Percentiles rank a stretch among this genome's conserved stretches.
Conservation (phyloP, 768 basidiomycete species). For the Wakefieldia striispora region DNA sequence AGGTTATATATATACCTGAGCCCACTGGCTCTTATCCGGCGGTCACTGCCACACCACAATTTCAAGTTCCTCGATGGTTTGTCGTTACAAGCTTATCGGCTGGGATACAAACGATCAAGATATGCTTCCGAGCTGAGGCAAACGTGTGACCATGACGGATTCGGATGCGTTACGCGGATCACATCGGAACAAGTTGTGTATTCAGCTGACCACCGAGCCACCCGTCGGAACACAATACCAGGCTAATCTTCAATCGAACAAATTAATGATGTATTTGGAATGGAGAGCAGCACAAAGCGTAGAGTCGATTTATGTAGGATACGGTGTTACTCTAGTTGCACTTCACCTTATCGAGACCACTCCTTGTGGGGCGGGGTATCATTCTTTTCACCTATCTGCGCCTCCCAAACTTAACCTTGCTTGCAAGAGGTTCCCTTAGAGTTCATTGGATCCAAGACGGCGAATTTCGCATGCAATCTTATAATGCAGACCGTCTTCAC, state of each 20-base stretch:
- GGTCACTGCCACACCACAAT: too few species aligned
- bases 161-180: slow-evolving; percentile 9
- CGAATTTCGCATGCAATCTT: slow-evolving; percentile 10
- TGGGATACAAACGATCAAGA: too few species aligned
- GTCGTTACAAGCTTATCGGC: too few species aligned
- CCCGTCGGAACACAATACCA: slow-evolving; percentile 36
- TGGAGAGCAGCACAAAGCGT: too few species aligned
- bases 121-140: neutral
- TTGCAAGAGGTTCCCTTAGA: slow-evolving; percentile 6
- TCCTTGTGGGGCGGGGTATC: slow-evolving; percentile 10
- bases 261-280: slow-evolving; percentile 17
- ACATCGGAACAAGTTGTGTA: slow-evolving; percentile 11
- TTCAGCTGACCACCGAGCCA: slow-evolving; percentile 18
- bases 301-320: too few species aligned
- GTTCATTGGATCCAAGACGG: slow-evolving; percentile 33
- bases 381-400: neutral
- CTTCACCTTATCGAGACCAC: too few species aligned
- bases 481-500: slow-evolving; percentile 12
- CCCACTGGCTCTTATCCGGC: too few species aligned
- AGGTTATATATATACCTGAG: too few species aligned
- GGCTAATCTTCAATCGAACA: slow-evolving; percentile 36
- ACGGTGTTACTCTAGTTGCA: too few species aligned
- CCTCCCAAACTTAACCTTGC: neutral
- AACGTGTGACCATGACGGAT: neutral
- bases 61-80: too few species aligned